Evolutionary conservation across 169 alveolate species (phyloP).

Genomic region (Besnoitia besnoiti): DNA sequence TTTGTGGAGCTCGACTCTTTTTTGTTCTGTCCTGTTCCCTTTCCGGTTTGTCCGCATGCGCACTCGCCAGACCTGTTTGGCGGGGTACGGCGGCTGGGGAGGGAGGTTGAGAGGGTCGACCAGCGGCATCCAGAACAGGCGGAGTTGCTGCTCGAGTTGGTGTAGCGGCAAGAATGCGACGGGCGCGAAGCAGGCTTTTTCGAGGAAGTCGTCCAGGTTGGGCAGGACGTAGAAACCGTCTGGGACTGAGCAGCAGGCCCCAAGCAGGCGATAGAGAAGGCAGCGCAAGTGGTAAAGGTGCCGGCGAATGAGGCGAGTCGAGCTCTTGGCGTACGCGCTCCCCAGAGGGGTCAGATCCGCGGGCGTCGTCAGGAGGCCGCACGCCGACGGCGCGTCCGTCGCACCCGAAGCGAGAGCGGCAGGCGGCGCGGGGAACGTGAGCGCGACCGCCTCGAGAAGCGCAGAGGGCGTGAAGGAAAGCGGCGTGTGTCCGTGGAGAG

Average conservation of each 20-base stretch:
- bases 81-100: slow-evolving; percentile 58
- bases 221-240: slow-evolving; percentile 47
- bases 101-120: slow-evolving; percentile 55
- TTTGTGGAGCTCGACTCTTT: background rate
- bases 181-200: slow-evolving; percentile 10
- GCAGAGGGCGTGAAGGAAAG: slow-evolving; percentile 16
- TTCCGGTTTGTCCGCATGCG: background rate
- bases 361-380: background rate
- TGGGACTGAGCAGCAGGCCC: slow-evolving; percentile 31
- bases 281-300: slow-evolving; percentile 57
- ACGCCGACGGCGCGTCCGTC: background rate
- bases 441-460: slow-evolving; percentile 6
- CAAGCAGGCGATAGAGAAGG: slow-evolving; percentile 37
- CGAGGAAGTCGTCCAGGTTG: background rate
- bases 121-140: slow-evolving; percentile 50
- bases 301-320: slow-evolving; percentile 36
- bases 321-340: slow-evolving; percentile 8
- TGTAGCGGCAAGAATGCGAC: slow-evolving; percentile 56
- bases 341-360: background rate
- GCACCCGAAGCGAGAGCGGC: background rate
- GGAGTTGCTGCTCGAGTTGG: slow-evolving; percentile 59
- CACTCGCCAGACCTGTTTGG: slow-evolving; percentile 36
- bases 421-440: slow-evolving; percentile 32
- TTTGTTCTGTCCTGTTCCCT: background rate
- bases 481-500: slow-evolving; percentile 38